phyloP scores from a whole-genome alignment of 2,329 filamentous ascomycete genomes.

The Botryotinia globosa region DNA sequence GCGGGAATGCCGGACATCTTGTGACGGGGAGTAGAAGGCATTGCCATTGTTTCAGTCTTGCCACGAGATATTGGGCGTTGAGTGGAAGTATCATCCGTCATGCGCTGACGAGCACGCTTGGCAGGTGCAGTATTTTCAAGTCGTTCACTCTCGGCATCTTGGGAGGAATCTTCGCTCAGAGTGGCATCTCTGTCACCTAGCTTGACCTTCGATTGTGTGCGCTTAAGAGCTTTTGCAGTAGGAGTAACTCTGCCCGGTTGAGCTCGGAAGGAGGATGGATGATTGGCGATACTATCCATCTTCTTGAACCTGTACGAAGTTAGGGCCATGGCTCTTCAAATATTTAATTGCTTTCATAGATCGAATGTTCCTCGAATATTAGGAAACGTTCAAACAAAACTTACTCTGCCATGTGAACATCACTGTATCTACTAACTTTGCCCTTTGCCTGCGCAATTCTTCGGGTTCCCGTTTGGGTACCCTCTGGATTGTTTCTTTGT shows the following conservation, averaged over 20 bases:
- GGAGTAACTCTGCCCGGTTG: slow-evolving; percentile 54
- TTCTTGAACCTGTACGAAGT: slow-evolving; percentile 65
- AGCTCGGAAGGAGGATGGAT: slow-evolving; percentile 74
- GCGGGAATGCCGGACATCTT: slow-evolving; percentile 46
- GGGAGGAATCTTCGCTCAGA: slow-evolving; percentile 17
- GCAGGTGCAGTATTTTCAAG: slow-evolving; percentile 44
- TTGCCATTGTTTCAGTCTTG: slow-evolving; percentile 42
- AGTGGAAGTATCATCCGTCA: slow-evolving; percentile 67
- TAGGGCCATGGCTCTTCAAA: neutral
- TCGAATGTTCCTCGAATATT: neutral
- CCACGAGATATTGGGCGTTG: slow-evolving; percentile 56
- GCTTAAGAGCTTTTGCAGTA: slow-evolving; percentile 46
- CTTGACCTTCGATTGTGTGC: slow-evolving; percentile 59
- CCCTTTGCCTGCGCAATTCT: slow-evolving; percentile 79
- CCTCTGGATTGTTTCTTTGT: slow-evolving; percentile 47
- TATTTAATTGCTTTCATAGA: neutral
- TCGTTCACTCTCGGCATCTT: slow-evolving; percentile 24
- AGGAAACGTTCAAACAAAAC: neutral
- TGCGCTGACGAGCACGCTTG: slow-evolving; percentile 69
- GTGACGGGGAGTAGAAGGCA: slow-evolving; percentile 44
- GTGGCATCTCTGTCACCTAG: slow-evolving; percentile 54
- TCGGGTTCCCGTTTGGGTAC: slow-evolving; percentile 49
- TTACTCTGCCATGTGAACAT: slow-evolving; percentile 72
- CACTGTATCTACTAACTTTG: slow-evolving; percentile 75
- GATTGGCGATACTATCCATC: slow-evolving; percentile 93